Conservation (phyloP, 371 early-diverging fungal genomes). For the Syncephalastrum sp. region DNA sequence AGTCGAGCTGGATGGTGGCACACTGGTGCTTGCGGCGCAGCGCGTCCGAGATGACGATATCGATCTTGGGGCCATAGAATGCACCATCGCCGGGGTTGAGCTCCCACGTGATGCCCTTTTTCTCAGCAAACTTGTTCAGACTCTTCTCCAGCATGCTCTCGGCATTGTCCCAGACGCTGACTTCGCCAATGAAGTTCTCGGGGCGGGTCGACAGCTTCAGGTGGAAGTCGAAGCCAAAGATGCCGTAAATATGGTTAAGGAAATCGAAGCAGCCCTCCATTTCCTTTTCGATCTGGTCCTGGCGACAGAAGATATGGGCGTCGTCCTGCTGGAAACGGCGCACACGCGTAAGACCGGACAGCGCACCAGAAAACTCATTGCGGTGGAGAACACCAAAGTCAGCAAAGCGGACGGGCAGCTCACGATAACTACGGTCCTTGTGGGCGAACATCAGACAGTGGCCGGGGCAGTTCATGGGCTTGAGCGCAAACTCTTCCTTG, state of each 20-base stretch:
- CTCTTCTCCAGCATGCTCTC: slow-evolving; percentile 84
- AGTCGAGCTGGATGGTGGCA: slow-evolving; percentile 99
- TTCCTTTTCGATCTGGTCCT: slow-evolving; percentile 80
- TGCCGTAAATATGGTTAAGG: slow-evolving; percentile 81
- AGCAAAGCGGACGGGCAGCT: slow-evolving; percentile 97
- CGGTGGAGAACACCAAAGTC: slow-evolving; percentile 99
- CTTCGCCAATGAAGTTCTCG: slow-evolving; percentile 94
- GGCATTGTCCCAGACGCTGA: slow-evolving; percentile 95
- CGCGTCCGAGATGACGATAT: slow-evolving; percentile 97
- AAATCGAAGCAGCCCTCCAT: slow-evolving; percentile 81
- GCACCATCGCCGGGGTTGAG: slow-evolving; percentile 99
- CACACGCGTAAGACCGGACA: slow-evolving; percentile 98
- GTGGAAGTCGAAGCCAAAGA: slow-evolving; percentile 92
- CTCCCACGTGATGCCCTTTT: slow-evolving; percentile 71
- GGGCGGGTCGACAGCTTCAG: slow-evolving; percentile 97
- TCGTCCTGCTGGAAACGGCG: slow-evolving; percentile 99
- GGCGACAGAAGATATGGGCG: slow-evolving; percentile 98
- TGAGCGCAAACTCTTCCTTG: slow-evolving; percentile 91
- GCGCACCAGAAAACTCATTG: slow-evolving; percentile 97
- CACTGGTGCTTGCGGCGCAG: slow-evolving; percentile 94
- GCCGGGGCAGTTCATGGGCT: slow-evolving; percentile 99
- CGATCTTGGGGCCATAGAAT: slow-evolving; percentile 99
- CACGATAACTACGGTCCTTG: slow-evolving; percentile 93
- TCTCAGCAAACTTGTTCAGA: slow-evolving; percentile 65
- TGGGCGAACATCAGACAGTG: slow-evolving; percentile 98